Evolutionary conservation across 768 basidiomycete species (phyloP), one percentile per base, ranked within the genome.

Genomic region (Holtermanniella nyarrowii): DNA sequence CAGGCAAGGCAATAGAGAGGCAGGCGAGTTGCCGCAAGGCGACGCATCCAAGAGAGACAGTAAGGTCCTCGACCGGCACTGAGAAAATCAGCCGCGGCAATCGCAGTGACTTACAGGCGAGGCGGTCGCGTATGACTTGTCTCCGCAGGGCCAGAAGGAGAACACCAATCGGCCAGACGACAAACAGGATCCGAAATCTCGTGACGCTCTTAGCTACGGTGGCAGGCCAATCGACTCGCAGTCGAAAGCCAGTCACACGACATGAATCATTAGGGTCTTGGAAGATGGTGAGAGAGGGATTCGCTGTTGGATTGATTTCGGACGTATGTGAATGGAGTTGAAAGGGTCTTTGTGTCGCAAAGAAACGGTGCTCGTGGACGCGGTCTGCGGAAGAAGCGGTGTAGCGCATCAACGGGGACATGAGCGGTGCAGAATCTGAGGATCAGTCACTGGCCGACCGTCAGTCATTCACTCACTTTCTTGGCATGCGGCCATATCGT

Each of bases 81-180:
- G n/a, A n/a, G n/a, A n/a, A n/a, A n/a, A n/a, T n/a, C n/a, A n/a
- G n/a, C n/a, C n/a, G n/a, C n/a, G n/a, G n/a, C n/a, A n/a, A n/a
- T 25, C 14, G 0, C n/a, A 1, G 20, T 13, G 22, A 55, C 63
- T 44, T 39, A 68, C 63, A 45, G 7, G 50, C 59, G 0, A 31
- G n/a, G 26, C 63, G 45, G 48, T 42, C 62, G 3, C 37, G 31
- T 7, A 50, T 23, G 5, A 66, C 22, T 48, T 66, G 65, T 14
- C 27, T 26, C 4, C 50, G 50, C 20, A 85, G 49, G 0, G 82
- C 61, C 14, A 85, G 58, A 3, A 78, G 74, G 1, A 81, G 78
- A n/a, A 87, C 70, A 3, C 85, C 88, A 1, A 84, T 73, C 2
- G 81, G 76, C 84, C 90, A 95, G 23, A 78, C 78, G 2, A 82